Evolutionary conservation across 139 green algal genomes (phyloP).

Genomic region (Tetraselmis striata): DNA sequence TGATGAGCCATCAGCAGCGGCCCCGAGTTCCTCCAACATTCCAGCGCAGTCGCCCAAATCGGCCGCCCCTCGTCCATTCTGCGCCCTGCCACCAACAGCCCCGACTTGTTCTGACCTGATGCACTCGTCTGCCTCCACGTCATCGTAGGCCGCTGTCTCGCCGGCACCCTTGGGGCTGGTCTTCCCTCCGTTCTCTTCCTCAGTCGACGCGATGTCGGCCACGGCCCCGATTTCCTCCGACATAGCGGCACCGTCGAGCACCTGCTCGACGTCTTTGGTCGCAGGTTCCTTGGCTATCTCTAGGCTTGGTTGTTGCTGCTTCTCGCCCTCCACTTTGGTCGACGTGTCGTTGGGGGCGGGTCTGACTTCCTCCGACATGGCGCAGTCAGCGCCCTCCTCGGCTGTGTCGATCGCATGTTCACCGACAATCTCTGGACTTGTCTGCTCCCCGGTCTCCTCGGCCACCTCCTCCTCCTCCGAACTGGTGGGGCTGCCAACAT

Average conservation of each 20-base stretch:
- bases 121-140: neutral
- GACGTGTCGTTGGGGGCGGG: neutral
- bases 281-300: neutral
- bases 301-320: neutral
- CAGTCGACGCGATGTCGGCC: neutral
- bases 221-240: neutral
- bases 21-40: no score
- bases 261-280: neutral
- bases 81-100: neutral
- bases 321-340: neutral
- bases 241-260: neutral
- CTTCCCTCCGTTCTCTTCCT: neutral
- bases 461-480: neutral
- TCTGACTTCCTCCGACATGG: neutral
- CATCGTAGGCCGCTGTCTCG: neutral
- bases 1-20: no score
- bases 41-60: no score
- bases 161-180: neutral
- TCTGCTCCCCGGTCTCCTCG: neutral
- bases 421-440: neutral
- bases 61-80: no score
- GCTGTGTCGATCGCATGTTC: no score
- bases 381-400: no score
- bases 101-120: neutral
- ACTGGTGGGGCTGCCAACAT: neutral